Evolutionary conservation across 139 green algal species (phyloP), one percentile per base, ranked within the genome.

Genomic region (Nannochloris sp.): DNA sequence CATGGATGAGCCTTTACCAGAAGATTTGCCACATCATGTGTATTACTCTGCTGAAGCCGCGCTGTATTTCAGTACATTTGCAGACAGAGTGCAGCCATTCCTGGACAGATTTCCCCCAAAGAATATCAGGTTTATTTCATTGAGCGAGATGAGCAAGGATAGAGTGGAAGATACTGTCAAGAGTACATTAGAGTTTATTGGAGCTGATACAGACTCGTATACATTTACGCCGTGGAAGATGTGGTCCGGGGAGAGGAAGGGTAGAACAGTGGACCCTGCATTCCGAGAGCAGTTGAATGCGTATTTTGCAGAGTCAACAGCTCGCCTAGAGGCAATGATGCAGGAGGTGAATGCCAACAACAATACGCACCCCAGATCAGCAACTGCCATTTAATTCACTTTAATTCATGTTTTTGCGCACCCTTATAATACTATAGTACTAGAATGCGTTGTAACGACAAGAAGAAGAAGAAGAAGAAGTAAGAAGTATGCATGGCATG

Each of bases 91-190:
- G 25, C 25, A 71, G 16, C 80, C 82, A 4, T 92, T 82, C 69
- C 48, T 90, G 34, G 54, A 67, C 5, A 67, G 69, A 16, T 92
- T 90, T 61, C 62, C 70, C 3, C 27, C 23, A 2, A 60, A 84
- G 8, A 87, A 83, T 57, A 81, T 88, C 62, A 76, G 88, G 74
- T 80, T 90, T 51, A 60, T 90, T 31, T 72, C 87, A 57, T 84
- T 88, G 61, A 59, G 67, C 4, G 81, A 87, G 44, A 83, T 90
- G 27, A 60, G 67, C 2, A 21, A 50, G 4, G 60, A 88, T 48
- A 75, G 75, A 6, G 69, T 86, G 50, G 61, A 25, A 4, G 23
- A 25, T 6, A 68, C 75, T 16, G 66, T 90, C 36, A 34, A 48
- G 6, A 23, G 72, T 34, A 76, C 84, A 18, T 65, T 86, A 19